Percentiles rank a stretch among this genome's conserved stretches.
These are phyloP conservation scores for Penicillium corylophilum DNA, from an alignment of 2,329 filamentous ascomycete species.

Conservation along the genomic window DNA sequence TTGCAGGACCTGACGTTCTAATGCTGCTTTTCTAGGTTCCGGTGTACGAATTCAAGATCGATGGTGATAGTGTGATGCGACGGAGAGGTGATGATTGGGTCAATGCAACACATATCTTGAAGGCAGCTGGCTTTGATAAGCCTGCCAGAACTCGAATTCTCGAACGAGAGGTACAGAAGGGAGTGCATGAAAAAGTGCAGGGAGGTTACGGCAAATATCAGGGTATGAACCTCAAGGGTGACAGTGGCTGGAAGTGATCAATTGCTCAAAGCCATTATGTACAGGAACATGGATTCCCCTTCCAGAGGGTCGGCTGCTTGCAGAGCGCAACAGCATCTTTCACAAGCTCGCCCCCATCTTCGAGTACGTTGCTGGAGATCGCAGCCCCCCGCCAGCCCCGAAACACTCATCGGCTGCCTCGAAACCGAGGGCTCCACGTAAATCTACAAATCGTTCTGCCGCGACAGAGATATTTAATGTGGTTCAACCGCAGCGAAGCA, in stretches of 20 bases:
- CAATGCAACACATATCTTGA: conserved; percentile 98
- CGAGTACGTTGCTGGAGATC: conserved; percentile 78
- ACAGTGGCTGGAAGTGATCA: background rate
- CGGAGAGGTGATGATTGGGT: conserved; percentile 93
- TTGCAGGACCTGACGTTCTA: background rate
- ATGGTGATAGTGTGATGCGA: conserved; percentile 91
- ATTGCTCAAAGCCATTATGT: conserved; percentile 3
- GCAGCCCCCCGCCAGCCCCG: conserved; percentile 88
- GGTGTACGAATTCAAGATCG: conserved; percentile 90
- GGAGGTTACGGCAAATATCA: conserved; percentile 99
- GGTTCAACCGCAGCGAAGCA: conserved; percentile 32
- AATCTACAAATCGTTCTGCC: conserved; percentile 55
- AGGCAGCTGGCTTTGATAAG: conserved; percentile 96
- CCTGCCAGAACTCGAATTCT: conserved; percentile 91
- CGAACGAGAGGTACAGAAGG: conserved; percentile 95
- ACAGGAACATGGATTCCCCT: conserved; percentile 94
- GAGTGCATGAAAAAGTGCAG: conserved; percentile 95
- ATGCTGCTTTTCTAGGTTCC: conserved; percentile 65
- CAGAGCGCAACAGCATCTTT: conserved; percentile 81
- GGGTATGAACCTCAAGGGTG: conserved; percentile 52
- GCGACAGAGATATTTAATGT: conserved; percentile 33
- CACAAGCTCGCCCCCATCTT: conserved; percentile 85
- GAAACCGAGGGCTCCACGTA: conserved; percentile 72
- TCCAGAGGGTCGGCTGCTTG: conserved; percentile 73
- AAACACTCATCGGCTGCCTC: conserved; percentile 74